Evolutionary conservation across 2,329 filamentous ascomycete species (phyloP), one percentile per base, ranked within the genome.

Genomic region (Xylariaceae sp.): DNA sequence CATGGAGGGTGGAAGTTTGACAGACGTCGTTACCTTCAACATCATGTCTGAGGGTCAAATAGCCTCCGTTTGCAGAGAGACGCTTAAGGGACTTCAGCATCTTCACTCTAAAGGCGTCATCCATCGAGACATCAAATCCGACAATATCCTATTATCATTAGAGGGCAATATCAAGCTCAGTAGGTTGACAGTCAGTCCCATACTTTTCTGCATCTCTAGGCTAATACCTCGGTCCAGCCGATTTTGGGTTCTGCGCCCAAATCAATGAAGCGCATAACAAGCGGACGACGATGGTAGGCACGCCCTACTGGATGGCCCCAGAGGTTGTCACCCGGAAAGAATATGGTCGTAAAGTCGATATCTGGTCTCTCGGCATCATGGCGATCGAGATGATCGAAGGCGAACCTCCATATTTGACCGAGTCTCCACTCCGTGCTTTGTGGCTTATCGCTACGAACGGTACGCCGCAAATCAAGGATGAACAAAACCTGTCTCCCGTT

Each of bases 341-440:
- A 69, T 98, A 98, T 68, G 93, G 93, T 55, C 86, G 92, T 52
- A 98, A 97, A 69, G 92, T 98, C 44, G 93, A 98, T 63, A 96
- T 98, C 57, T 98, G 93, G 93, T 95, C 88, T 48, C 74, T 98
- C 36, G 93, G 93, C 48, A 98, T 98, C 70, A 97, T 98, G 93
- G 90, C 93, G 6, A 97, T 98, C 61, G 93, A 98, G 69, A 98
- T 98, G 93, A 95, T 98, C 55, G 93, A 97, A 70, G 93, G 92
- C 64, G 93, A 97, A 67, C 93, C 93, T 11, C 93, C 93, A 20
- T 98, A 97, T 64, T 76, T 98, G 48, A 97, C 91, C 32, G 93
- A 98, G 67, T 94, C 89, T 29, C 93, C 93, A 5, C 76, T 98
- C 20, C 83, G 92, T 49, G 93, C 93, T 2, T 76, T 98, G 29